Percentiles rank a stretch among this genome's conserved stretches.
phyloP scores from a whole-genome alignment of 2,329 filamentous ascomycete genomes.

The Sporothrix humicola region DNA sequence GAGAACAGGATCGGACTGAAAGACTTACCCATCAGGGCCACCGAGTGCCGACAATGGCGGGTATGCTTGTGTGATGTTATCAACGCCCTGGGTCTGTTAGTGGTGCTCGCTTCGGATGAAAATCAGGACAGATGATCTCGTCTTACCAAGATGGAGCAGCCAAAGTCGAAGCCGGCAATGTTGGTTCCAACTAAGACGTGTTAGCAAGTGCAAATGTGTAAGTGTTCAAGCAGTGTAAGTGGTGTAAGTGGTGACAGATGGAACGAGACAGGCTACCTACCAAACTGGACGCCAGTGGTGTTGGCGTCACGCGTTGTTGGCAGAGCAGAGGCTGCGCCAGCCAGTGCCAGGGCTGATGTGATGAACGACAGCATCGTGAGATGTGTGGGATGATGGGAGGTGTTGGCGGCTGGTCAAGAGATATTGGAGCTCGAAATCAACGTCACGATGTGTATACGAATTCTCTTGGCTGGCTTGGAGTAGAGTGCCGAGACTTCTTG shows the following conservation, averaged over 20 bases:
- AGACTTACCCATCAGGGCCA: constrained; percentile 40
- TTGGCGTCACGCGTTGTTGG: constrained; percentile 7
- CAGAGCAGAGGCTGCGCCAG: constrained; percentile 21
- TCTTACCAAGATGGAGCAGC: constrained; percentile 44
- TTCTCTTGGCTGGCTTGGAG: neutral
- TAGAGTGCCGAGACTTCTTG: neutral
- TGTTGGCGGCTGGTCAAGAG: neutral
- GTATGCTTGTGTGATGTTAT: neutral
- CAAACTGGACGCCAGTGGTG: constrained; percentile 28
- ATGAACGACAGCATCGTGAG: constrained; percentile 24
- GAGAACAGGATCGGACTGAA: neutral
- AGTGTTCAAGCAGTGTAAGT: too few species aligned
- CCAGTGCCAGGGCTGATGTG: constrained; percentile 23
- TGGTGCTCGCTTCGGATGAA: too few species aligned
- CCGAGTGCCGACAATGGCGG: constrained; percentile 38
- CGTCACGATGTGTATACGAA: too few species aligned
- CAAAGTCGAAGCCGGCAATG: constrained; percentile 57
- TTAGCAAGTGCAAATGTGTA: neutral
- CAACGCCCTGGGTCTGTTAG: neutral
- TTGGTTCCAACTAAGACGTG: constrained; percentile 28
- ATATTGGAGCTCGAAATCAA: neutral
- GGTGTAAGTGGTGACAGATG: too few species aligned
- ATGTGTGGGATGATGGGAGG: neutral
- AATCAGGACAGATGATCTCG: too few species aligned
- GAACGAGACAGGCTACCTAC: neutral